Conservation (phyloP, 1,139 yeast genomes). For the Blastobotrys raffinosifermentans region DNA sequence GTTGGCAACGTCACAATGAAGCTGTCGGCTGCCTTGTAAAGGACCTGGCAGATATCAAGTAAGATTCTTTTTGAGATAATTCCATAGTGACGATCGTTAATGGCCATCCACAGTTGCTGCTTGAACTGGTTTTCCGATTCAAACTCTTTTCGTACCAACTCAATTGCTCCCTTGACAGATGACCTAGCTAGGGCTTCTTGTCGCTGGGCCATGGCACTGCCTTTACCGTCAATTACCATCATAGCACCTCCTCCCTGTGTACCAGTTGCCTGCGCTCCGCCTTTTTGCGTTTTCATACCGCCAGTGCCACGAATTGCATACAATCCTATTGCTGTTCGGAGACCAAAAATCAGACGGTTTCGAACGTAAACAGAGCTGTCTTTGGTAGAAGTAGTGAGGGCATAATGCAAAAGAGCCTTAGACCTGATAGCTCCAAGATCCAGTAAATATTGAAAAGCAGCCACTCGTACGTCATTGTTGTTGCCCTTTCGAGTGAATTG, state of each 20-base stretch:
- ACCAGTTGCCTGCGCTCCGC: constrained; percentile 29
- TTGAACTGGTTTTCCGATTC: constrained; percentile 59
- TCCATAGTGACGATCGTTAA: constrained; percentile 44
- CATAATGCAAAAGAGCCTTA: constrained; percentile 51
- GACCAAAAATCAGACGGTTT: constrained; percentile 42
- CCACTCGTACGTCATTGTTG: constrained; percentile 51
- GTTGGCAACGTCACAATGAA: constrained; percentile 55
- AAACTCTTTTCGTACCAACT: constrained; percentile 59
- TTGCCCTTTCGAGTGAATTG: constrained; percentile 47
- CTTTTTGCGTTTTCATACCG: not conserved
- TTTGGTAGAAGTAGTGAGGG: constrained; percentile 51
- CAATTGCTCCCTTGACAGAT: constrained; percentile 60
- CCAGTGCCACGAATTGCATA: constrained; percentile 59
- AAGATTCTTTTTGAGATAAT: constrained; percentile 56
- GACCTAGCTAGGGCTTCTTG: constrained; percentile 37
- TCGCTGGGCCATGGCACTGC: constrained; percentile 33
- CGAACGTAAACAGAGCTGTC: constrained; percentile 53
- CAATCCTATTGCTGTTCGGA: constrained; percentile 51
- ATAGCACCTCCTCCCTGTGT: constrained; percentile 29
- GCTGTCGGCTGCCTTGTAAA: constrained; percentile 60
- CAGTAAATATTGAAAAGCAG: constrained; percentile 66
- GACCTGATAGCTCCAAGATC: constrained; percentile 73
- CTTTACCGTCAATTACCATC: constrained; percentile 10
- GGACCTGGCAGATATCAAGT: constrained; percentile 58
- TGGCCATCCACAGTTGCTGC: constrained; percentile 59